Base-by-base conservation (phyloP, 495 filamentous ascomycete genomes). In the Penicillium chermesinum region DNA sequence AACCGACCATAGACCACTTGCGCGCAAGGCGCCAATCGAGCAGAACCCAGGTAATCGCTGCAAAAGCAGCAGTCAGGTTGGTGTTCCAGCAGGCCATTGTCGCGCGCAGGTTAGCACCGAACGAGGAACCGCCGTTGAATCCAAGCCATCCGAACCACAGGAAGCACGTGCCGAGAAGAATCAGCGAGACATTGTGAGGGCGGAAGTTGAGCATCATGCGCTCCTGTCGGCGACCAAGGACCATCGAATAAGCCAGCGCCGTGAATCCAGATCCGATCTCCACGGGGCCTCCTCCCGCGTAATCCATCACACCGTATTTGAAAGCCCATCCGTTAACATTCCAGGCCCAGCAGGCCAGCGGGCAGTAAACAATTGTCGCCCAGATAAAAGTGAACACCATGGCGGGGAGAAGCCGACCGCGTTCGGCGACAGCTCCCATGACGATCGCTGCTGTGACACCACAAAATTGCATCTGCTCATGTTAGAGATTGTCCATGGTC, bases 101-200 rank as follows among this genome's bases (percentile, higher is more conserved):
- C 17, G 94, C 94, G 50, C 94, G 87, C 38, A 98, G 76, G 73
- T 97, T 98, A 47, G 94, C 87, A 59, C 94, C 93, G 58, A 96
- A 95, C n/a, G 93, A 70, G 7, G 91, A 96, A 38, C 93, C 93
- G 57, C 93, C 93, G 76, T 98, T 97, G 80, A 98, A 98, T 34
- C 90, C 94, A 50, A 98, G 75, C 93, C 94, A 97, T 59, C 93
- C 93, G 63, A 97, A 96, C 91, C 91, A 97, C 39, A 98, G 86
- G 63, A 98, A 81, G 46, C 94, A 80, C 7, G 93, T 97, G 39
- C 93, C 93, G 56, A 98, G 84, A 7, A 91, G 87, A 66, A 98
- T 97, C 55, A 97, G 77, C 7, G 93, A 96, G 56, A 97, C 91
- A 72, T 97, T 98, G 81, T 98, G 93, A 1, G 93, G 94, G 43